These are phyloP conservation scores for Escallonia herrerae DNA, from an alignment of 129 eudicot genomes.

Conservation along the genomic window DNA sequence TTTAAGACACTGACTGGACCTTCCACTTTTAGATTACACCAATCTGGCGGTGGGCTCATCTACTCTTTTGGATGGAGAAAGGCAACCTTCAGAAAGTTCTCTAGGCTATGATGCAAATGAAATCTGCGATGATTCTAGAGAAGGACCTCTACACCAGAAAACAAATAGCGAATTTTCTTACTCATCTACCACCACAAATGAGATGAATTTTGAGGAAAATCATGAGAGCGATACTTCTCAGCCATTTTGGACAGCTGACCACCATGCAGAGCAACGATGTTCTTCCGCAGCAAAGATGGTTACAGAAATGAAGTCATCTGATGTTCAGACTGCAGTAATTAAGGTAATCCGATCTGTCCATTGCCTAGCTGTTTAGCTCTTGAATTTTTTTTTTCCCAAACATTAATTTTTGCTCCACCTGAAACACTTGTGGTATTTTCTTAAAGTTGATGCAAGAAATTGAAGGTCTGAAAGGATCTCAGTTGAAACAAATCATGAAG, in stretches of 20 bases:
- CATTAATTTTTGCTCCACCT: slow-evolving; percentile 1
- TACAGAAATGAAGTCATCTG: slow-evolving; percentile 6
- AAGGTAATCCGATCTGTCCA: slow-evolving; percentile 20
- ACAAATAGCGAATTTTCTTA: not conserved
- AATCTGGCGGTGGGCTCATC: slow-evolving; percentile 13
- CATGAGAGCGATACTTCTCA: slow-evolving; percentile 7
- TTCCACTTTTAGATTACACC: slow-evolving; percentile 4
- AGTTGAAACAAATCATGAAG: slow-evolving; percentile 31
- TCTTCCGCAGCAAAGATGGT: slow-evolving; percentile 5
- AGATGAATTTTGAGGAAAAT: slow-evolving; percentile 13
- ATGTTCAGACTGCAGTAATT: slow-evolving; percentile 24
- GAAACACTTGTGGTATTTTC: not conserved
- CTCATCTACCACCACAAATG: slow-evolving; percentile 2
- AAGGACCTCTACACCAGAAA: slow-evolving; percentile 1
- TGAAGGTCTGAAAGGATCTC: slow-evolving; percentile 40
- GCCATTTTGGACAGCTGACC: not conserved
- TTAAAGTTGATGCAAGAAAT: slow-evolving; percentile 49
- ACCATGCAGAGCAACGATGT: not conserved
- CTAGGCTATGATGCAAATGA: slow-evolving; percentile 3
- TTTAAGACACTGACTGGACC: not conserved
- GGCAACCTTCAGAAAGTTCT: slow-evolving; percentile 13
- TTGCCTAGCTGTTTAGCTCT: not conserved
- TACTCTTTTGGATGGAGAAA: slow-evolving; percentile 7
- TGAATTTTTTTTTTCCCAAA: not conserved
- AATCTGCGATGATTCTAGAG: not conserved